Percentiles rank a stretch among this genome's conserved stretches.
Conservation (phyloP, 2,329 filamentous ascomycete genomes). For the Fusarium neocosmosporiellum region DNA sequence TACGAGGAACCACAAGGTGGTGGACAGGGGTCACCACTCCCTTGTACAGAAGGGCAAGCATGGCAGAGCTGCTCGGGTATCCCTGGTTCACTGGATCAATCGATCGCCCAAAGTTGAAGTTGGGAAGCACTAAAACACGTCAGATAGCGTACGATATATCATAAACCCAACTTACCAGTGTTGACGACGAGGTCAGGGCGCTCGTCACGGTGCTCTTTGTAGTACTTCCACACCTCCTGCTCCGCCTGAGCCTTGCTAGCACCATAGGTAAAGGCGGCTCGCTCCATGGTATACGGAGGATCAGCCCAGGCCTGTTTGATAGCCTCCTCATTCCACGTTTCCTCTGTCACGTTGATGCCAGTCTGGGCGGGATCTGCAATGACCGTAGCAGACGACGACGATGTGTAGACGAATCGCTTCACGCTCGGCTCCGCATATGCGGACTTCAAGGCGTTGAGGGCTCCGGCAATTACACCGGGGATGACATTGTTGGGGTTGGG, state of each 20-base stretch:
- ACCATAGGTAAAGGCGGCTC: slow-evolving; percentile 46
- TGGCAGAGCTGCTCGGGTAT: slow-evolving; percentile 34
- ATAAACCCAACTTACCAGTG: slow-evolving; percentile 8
- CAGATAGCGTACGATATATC: fast-evolving
- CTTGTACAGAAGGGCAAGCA: slow-evolving; percentile 35
- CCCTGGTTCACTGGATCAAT: slow-evolving; percentile 37
- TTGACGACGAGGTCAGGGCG: slow-evolving; percentile 45
- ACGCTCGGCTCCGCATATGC: slow-evolving; percentile 49
- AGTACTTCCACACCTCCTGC: slow-evolving; percentile 52
- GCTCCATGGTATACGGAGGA: slow-evolving; percentile 47
- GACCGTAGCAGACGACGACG: slow-evolving; percentile 8
- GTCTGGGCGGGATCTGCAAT: not conserved
- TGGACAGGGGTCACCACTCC: slow-evolving; percentile 21
- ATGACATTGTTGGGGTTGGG: slow-evolving; percentile 54
- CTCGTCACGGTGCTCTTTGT: slow-evolving; percentile 30
- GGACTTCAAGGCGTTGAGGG: slow-evolving; percentile 46
- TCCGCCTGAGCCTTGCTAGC: slow-evolving; percentile 54
- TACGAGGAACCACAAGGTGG: slow-evolving; percentile 1
- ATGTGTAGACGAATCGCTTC: slow-evolving; percentile 50
- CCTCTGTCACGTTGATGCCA: slow-evolving; percentile 8
- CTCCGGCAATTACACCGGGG: slow-evolving; percentile 44
- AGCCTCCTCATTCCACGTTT: slow-evolving; percentile 49
- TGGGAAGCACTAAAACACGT: slow-evolving; percentile 39
- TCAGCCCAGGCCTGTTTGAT: slow-evolving; percentile 50
- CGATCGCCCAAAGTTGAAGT: slow-evolving; percentile 41